Evolutionary conservation across 2,329 filamentous ascomycete genomes (phyloP).

Genomic region (Aspergillus neoniger): DNA sequence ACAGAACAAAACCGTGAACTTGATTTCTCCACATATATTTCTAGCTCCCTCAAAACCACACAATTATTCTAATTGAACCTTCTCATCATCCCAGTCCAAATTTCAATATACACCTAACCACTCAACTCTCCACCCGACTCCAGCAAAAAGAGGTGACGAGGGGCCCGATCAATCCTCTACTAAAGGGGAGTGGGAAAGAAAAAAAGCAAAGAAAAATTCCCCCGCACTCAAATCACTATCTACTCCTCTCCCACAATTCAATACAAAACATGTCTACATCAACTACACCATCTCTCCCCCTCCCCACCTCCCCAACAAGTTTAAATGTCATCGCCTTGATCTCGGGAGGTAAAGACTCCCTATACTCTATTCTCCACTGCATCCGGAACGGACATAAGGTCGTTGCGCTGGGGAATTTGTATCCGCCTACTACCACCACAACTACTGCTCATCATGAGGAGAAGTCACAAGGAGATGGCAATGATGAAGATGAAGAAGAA

Average conservation of each 20-base stretch:
- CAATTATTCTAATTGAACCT: too few relatives aligned
- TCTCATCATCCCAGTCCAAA: too few relatives aligned
- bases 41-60: too few relatives aligned
- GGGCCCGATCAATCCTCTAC: too few relatives aligned
- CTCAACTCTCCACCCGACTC: too few relatives aligned
- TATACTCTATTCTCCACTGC: conserved; percentile 91
- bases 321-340: conserved; percentile 85
- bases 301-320: conserved; percentile 15
- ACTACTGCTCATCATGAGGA: conserved; percentile 5
- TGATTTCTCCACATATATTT: too few relatives aligned
- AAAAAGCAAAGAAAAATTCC: not conserved
- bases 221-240: not conserved
- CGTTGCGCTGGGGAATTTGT: conserved; percentile 85
- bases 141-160: too few relatives aligned
- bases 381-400: conserved; percentile 80
- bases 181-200: too few relatives aligned
- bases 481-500: conserved; percentile 33
- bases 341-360: conserved; percentile 95
- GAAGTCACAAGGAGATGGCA: not conserved
- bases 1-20: too few relatives aligned
- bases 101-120: too few relatives aligned
- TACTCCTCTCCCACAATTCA: not conserved
- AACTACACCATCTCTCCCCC: conserved; percentile 28
- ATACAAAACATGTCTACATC: not conserved
- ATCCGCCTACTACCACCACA: conserved; percentile 54